Conservation (phyloP, 306 rosid genomes). For the Dalbergia cochinchinensis region DNA sequence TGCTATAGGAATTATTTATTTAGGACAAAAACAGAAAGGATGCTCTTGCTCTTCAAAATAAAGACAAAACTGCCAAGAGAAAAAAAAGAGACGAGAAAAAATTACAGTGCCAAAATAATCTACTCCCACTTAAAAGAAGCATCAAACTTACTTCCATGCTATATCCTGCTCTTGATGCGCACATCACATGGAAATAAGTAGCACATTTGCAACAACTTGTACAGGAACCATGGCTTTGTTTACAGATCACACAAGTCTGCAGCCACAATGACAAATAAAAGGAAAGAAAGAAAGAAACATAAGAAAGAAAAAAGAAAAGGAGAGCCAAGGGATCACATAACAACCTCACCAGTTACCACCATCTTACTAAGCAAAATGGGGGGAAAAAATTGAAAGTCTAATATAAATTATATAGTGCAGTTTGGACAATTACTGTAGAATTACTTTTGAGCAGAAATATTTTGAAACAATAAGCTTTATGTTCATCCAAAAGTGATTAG, state of each 20-base stretch:
- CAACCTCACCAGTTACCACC: slow-evolving; percentile 5
- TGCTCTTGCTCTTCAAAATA: slow-evolving; percentile 28
- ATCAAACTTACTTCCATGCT: slow-evolving; percentile 84
- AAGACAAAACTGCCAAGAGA: slow-evolving; percentile 12
- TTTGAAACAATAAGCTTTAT: slow-evolving; percentile 6
- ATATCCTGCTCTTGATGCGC: slow-evolving; percentile 95
- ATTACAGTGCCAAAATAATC: slow-evolving; percentile 12
- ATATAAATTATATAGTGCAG: slow-evolving; percentile 14
- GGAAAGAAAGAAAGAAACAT: background rate
- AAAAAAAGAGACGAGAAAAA: background rate
- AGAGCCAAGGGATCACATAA: slow-evolving; percentile 7
- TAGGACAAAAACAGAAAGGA: slow-evolving; percentile 29
- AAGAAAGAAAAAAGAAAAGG: background rate
- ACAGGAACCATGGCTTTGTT: slow-evolving; percentile 95
- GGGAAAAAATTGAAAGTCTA: background rate
- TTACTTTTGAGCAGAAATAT: slow-evolving; percentile 31
- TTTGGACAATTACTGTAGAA: slow-evolving; percentile 5
- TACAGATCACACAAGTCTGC: slow-evolving; percentile 89
- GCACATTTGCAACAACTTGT: slow-evolving; percentile 91
- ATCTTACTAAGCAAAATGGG: slow-evolving; percentile 9
- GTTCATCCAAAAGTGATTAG: slow-evolving; percentile 41
- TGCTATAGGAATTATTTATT: background rate
- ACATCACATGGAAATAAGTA: slow-evolving; percentile 82
- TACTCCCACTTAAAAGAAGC: slow-evolving; percentile 37
- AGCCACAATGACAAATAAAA: slow-evolving; percentile 50